These are phyloP conservation scores for Geosmithia flava DNA, from an alignment of 2,329 filamentous ascomycete genomes.

Conservation along the genomic window DNA sequence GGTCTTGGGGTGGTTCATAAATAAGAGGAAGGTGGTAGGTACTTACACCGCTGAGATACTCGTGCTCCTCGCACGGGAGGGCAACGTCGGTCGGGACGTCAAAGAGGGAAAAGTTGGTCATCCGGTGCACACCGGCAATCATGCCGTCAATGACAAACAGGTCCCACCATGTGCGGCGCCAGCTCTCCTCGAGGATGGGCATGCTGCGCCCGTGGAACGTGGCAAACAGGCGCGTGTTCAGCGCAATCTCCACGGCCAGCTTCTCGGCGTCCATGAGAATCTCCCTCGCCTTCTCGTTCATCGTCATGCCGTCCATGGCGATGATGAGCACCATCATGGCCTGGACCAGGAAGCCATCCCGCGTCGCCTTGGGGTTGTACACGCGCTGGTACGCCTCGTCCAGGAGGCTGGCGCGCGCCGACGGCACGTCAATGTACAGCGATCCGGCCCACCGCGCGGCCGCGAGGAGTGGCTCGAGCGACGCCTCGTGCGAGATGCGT, in stretches of 20 bases:
- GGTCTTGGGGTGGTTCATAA: background rate
- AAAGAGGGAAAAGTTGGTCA: constrained; percentile 58
- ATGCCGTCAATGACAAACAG: constrained; percentile 71
- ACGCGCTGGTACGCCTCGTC: constrained; percentile 44
- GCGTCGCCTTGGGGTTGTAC: constrained; percentile 30
- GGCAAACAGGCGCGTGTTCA: constrained; percentile 61
- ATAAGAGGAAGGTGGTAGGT: background rate
- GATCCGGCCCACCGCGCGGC: constrained; percentile 46
- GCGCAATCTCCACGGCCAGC: constrained; percentile 61
- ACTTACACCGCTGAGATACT: constrained; percentile 49
- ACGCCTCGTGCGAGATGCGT: constrained; percentile 32
- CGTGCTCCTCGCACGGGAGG: constrained; percentile 73
- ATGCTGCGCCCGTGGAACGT: constrained; percentile 49
- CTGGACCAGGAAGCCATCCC: constrained; percentile 59
- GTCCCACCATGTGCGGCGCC: constrained; percentile 87
- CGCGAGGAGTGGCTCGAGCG: constrained; percentile 35
- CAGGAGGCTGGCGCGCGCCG: constrained; percentile 34
- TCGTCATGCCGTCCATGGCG: constrained; percentile 63
- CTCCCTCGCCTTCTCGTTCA: constrained; percentile 55
- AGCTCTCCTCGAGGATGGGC: constrained; percentile 64
- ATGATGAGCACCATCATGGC: constrained; percentile 67
- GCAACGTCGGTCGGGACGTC: constrained; percentile 55
- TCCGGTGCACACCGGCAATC: constrained; percentile 66
- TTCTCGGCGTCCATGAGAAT: constrained; percentile 57
- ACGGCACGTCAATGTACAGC: constrained; percentile 36